A percentile compares a stretch with the other conserved stretches of the same genome.
These are phyloP conservation scores for Globisporangium sylvaticum DNA, from an alignment of 352 stramenopile genomes.

Conservation along the genomic window DNA sequence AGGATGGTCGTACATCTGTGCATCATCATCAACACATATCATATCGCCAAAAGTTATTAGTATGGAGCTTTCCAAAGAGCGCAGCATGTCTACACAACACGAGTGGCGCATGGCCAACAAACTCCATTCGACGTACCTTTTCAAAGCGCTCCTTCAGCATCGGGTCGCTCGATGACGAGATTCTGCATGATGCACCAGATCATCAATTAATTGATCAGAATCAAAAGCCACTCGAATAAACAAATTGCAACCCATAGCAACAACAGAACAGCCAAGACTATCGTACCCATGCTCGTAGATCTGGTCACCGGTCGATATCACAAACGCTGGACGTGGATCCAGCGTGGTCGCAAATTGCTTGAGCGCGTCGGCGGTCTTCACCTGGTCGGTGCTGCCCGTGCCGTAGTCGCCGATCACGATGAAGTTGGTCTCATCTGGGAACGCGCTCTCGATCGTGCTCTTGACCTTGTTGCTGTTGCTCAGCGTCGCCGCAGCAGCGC, in stretches of 20 bases:
- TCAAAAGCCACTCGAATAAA: neutral
- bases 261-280: neutral
- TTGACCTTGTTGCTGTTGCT: neutral
- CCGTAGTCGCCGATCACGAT: constrained; percentile 82
- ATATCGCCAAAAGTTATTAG: neutral
- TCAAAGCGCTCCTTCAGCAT: constrained; percentile 71
- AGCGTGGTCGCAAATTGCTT: constrained; percentile 52
- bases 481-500: neutral
- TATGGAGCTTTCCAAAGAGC: neutral
- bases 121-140: constrained; percentile 31
- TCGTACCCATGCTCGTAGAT: constrained; percentile 81
- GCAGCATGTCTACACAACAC: neutral
- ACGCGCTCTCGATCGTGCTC: constrained; percentile 33
- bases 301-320: constrained; percentile 82
- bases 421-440: constrained; percentile 66
- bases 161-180: constrained; percentile 51
- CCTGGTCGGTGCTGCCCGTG: constrained; percentile 59
- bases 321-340: constrained; percentile 62
- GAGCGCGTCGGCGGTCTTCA: constrained; percentile 56
- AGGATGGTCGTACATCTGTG: constrained; percentile 69
- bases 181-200: constrained; percentile 24
- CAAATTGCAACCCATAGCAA: neutral
- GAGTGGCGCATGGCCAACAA: neutral
- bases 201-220: neutral
- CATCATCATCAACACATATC: neutral